phyloP scores from a whole-genome alignment of 306 rosid species.

The Lathyrus aphaca region DNA sequence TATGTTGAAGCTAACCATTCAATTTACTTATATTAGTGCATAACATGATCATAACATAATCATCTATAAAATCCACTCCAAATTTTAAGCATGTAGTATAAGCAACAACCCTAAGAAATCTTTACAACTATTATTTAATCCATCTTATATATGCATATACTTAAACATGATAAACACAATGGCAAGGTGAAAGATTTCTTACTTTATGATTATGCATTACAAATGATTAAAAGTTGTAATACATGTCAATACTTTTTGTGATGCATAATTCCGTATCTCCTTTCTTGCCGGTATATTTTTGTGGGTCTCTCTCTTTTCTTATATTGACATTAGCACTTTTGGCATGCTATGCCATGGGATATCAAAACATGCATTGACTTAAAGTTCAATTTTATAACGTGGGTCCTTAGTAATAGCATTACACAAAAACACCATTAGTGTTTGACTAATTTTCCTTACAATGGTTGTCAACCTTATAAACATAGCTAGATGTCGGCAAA shows the following conservation, averaged over 20 bases:
- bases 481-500: not conserved
- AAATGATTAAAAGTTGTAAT: constrained; percentile 49
- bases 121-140: constrained; percentile 18
- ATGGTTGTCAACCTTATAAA: constrained; percentile 53
- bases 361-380: constrained; percentile 59
- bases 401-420: constrained; percentile 43
- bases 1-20: constrained; percentile 23
- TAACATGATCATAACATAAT: constrained; percentile 50
- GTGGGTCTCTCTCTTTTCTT: constrained; percentile 36
- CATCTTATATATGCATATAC: constrained; percentile 1
- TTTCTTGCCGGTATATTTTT: constrained; percentile 32
- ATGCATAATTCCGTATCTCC: constrained; percentile 21
- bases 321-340: constrained; percentile 39
- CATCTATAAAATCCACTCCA: constrained; percentile 43
- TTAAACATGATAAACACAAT: constrained; percentile 29
- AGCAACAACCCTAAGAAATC: constrained; percentile 16
- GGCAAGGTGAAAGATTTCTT: constrained; percentile 8
- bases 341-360: constrained; percentile 32
- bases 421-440: constrained; percentile 27
- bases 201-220: constrained; percentile 26
- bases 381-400: constrained; percentile 39
- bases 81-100: constrained; percentile 33
- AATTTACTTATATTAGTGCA: constrained; percentile 24
- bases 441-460: constrained; percentile 33
- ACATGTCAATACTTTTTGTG: constrained; percentile 20